Evolutionary conservation across 2,329 filamentous ascomycete genomes (phyloP).

Genomic region (Byssoonygena ceratinophila): DNA sequence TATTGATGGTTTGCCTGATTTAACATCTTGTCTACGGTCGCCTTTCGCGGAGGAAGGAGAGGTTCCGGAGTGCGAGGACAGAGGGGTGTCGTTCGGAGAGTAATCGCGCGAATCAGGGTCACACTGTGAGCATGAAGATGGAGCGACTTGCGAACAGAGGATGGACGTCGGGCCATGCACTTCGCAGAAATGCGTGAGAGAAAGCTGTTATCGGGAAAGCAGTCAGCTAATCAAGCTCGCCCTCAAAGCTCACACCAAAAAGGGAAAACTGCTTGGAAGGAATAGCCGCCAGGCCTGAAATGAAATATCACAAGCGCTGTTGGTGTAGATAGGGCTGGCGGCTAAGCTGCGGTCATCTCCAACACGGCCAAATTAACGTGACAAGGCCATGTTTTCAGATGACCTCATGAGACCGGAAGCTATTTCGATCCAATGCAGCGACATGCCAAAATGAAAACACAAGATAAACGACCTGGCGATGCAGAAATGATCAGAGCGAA

Average conservation of each 20-base stretch:
- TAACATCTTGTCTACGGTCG: conserved; percentile 16
- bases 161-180: conserved; percentile 52
- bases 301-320: neutral
- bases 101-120: conserved; percentile 31
- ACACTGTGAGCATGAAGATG: conserved; percentile 46
- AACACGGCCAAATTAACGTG: conserved; percentile 1
- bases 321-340: neutral
- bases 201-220: conserved; percentile 37
- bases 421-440: neutral
- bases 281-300: neutral
- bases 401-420: conserved; percentile 4
- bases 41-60: conserved; percentile 18
- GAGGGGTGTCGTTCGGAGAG: conserved; percentile 33
- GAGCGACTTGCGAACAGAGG: conserved; percentile 50
- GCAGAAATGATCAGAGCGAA: conserved; percentile 3
- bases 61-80: conserved; percentile 20
- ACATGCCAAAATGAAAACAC: conserved; percentile 5
- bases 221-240: neutral
- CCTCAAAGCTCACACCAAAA: neutral
- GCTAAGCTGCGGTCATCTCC: neutral
- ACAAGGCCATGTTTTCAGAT: conserved; percentile 1
- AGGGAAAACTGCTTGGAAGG: neutral
- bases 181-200: conserved; percentile 53
- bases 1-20: conserved; percentile 10
- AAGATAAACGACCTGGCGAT: neutral